Evolutionary conservation across 306 rosid genomes (phyloP), one percentile per base, ranked within the genome.

Genomic region (Sesbania bispinosa): DNA sequence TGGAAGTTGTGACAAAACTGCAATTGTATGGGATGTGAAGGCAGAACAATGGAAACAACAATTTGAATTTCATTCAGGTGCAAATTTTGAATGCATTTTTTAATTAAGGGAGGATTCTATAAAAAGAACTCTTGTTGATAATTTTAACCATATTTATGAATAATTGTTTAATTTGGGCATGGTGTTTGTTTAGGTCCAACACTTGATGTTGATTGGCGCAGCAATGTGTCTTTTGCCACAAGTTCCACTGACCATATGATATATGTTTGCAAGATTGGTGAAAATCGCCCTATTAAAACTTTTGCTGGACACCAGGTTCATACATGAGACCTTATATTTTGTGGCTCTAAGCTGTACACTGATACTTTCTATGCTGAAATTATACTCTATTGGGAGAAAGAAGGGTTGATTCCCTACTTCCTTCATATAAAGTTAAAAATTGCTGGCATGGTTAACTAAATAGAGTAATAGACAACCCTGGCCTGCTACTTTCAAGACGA

Each of bases 181-280:
- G 71, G 67, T 73, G 20, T 62, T 59, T 80, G 48, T 81, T 53
- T 80, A 93, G 98, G 98, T 82, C 96, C 97, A 55, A 87, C 89
- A 10, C 98, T 93, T 75, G 97, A 93, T 87, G 97, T 90, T 58
- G 98, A 93, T 69, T 93, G 98, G 98, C 96, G 98, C 76, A 86
- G 85, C 80, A 90, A 93, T 82, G 77, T 79, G 45, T 87, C 96
- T n/a, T 90, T 93, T 78, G 98, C 98, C 6, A 85, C 92, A 69
- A 90, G 98, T 82, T 93, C 97, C 47, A 84, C 97, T 3, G 98
- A 93, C 74, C 54, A 79, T 73, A 93, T 85, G 97, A 93, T 93
- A 75, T 80, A 86, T 83, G 97, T 90, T 10, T 90, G 95, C 90
- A 93, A 90, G 85, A 81, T 93, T 79, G 98, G 98, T 48, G 98